Evolutionary conservation across 345 rosid genomes (phyloP), one percentile per base, ranked within the genome.

Genomic region (Citrus hindsii): DNA sequence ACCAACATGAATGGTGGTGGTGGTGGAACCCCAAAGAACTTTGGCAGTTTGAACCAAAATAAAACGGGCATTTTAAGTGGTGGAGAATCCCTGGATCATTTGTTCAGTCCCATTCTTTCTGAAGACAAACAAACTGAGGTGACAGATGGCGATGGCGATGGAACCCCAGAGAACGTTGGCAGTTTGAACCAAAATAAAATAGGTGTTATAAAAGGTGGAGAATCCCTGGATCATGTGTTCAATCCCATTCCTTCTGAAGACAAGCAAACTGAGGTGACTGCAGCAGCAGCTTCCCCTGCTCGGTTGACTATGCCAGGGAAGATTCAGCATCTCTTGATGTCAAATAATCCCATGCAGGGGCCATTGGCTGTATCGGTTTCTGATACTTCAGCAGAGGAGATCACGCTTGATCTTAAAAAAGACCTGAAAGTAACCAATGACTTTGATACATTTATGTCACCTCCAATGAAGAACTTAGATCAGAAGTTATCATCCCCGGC

Each of bases 401-500:
- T 82, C 69, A 58, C 76, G 74, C 24, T 74, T 77, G 77, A 77
- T 63, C 66, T 68, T 8, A 18, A 67, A 61, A 71, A 77, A 72
- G 75, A 82, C 79, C 62, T 25, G 59, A 66, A 71, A 55, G 62
- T 73, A 74, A 69, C 76, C 27, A 65, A 42, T 79, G 74, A 32
- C 46, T 68, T 82, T 76, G 74, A 80, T 65, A 80, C 61, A 76
- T 69, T 83, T 77, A 75, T 69, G 79, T 82, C 85, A 79, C 76
- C 86, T 78, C 80, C 80, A 59, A 71, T 72, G 73, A 85, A 86
- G 69, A 83, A 71, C 56, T 75, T 85, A 75, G 83, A 83, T 79
- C 81, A 71, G 70, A 82, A 48, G 35, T 62, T 74, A 65, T 75
- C 84, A 67, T 82, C 89, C 64, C 64, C 71, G 69, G 56, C 71